Base-by-base conservation (phyloP, 2,329 filamentous ascomycete species). In the Apiospora malaysiana region DNA sequence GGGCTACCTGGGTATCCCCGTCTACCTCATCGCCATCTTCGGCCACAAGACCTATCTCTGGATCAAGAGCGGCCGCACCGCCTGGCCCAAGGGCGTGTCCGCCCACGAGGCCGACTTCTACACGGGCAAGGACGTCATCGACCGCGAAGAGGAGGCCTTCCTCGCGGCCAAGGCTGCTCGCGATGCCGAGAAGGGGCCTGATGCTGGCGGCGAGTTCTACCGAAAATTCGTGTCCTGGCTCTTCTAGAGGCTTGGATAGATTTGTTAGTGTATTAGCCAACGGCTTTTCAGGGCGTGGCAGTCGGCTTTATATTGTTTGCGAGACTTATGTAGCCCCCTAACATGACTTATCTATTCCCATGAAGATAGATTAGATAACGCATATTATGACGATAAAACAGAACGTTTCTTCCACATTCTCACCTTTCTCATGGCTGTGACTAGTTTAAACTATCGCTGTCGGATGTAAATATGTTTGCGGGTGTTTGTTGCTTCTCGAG, bases 1-100 rank as follows among this genome's bases (percentile, higher is more conserved):
- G 0, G 91, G 91, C 37, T 94, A 94, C 80, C 83, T 92, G 9
- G 93, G 92, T 68, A 94, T 95, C 75, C 93, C 93, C 1, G 81
- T 95, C 27, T 95, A 94, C 80, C 80, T 94, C 23, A 83, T 87
- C 32, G 85, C 93, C 79, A 89, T 94, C 78, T 88, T 90, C 71
- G 92, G 91, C 0, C 91, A 92, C 83, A 93, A 93, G 83, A 69
- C 88, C 71, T 74, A 40, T 4, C 14, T 42, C 46, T 68, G 37
- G 18, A 12, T 49, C 27, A 49, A 56, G 27, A 67, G 27, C 65
- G 65, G 65, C 40, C 25, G 42, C 23, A 23, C 25, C 56, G 46
- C 46, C 21, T 67, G 43, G 40, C 65, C 83, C 73, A 84, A 87
- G 76, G 84, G 86, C 10, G 79, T 93, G 69, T 83, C 85, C 72